Conservation (phyloP, 2,329 filamentous ascomycete species). For the Fusarium temperatum region DNA sequence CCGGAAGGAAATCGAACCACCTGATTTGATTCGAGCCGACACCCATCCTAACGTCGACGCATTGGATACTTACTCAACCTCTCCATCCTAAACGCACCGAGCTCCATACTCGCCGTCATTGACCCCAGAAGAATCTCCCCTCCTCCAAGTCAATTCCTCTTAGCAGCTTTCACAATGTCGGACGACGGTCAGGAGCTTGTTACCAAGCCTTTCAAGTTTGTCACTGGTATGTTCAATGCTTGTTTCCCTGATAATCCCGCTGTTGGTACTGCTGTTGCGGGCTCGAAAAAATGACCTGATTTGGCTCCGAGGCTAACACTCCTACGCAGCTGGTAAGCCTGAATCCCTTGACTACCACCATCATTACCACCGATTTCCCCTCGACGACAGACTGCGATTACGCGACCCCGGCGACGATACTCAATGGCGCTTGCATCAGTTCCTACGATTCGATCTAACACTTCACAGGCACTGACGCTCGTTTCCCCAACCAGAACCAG, state of each 20-base stretch:
- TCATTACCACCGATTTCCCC: constrained; percentile 21
- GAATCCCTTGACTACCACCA: constrained; percentile 8
- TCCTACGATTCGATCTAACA: constrained; percentile 27
- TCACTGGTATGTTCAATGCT: constrained; percentile 79
- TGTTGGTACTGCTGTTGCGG: constrained; percentile 43
- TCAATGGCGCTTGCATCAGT: constrained; percentile 39
- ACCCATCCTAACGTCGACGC: constrained; percentile 43
- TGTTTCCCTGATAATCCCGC: constrained; percentile 48
- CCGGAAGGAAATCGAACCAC: constrained; percentile 49
- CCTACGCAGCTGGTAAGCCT: constrained; percentile 55
- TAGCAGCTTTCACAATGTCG: constrained; percentile 75
- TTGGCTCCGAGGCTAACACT: constrained; percentile 54
- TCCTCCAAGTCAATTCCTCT: constrained; percentile 35
- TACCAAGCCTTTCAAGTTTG: constrained; percentile 99
- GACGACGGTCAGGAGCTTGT: constrained; percentile 77
- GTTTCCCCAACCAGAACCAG: constrained; percentile 98
- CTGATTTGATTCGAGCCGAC: constrained; percentile 55
- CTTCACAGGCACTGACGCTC: constrained; percentile 89
- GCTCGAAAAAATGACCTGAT: constrained; percentile 49
- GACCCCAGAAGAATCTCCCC: constrained; percentile 37
- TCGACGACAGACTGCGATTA: constrained; percentile 26
- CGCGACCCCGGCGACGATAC: constrained; percentile 33
- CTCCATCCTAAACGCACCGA: constrained; percentile 44
- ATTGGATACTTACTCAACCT: constrained; percentile 44
- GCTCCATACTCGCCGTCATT: constrained; percentile 50